These are phyloP conservation scores for Cucumis sativus DNA, from an alignment of 306 rosid genomes.

Conservation along the genomic window DNA sequence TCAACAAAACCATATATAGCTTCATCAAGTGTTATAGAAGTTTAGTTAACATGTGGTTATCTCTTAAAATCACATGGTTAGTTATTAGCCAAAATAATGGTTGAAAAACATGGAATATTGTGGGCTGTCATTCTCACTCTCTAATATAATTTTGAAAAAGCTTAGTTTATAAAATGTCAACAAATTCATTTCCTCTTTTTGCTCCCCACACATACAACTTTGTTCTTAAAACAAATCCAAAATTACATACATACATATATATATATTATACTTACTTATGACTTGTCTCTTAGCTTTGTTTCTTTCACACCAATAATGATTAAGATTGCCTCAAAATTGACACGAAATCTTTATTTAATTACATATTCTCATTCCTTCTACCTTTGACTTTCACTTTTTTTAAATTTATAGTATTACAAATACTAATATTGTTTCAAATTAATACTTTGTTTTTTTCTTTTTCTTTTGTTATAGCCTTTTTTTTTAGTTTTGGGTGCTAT, in stretches of 20 bases:
- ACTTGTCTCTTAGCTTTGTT: neutral
- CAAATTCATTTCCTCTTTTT: neutral
- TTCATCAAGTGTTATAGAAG: neutral
- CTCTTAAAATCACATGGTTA: neutral
- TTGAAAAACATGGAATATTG: neutral
- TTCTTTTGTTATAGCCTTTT: neutral
- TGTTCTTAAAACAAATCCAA: neutral
- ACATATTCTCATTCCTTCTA: neutral
- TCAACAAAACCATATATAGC: neutral
- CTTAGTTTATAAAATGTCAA: neutral
- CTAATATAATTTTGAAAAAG: neutral
- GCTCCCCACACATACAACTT: neutral
- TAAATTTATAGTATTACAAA: neutral
- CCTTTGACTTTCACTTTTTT: neutral
- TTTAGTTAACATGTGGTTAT: slow-evolving; percentile 1
- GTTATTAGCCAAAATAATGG: neutral
- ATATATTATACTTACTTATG: neutral
- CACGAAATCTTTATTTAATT: neutral
- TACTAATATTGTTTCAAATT: neutral
- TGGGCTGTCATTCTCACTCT: neutral
- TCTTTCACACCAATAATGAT: neutral
- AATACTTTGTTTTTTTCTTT: neutral
- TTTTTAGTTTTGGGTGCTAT: neutral
- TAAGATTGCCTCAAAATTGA: neutral
- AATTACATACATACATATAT: neutral